phyloP scores from a whole-genome alignment of 2,329 filamentous ascomycete genomes.

The Dactylellina leptospora region DNA sequence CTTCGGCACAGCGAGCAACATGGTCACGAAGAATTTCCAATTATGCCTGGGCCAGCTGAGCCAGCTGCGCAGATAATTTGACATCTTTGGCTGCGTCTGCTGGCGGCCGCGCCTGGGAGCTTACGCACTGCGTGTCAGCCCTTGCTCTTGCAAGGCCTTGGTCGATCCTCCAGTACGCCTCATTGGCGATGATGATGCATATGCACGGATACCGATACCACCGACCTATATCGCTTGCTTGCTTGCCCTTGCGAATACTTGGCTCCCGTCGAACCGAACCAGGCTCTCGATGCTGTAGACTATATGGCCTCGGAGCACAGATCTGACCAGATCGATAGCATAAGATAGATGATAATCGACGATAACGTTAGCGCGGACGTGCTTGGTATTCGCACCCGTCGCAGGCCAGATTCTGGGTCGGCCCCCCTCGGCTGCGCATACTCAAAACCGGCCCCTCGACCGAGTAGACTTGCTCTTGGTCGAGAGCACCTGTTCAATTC shows the following conservation, averaged over 20 bases:
- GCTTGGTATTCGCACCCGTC: conserved; percentile 9
- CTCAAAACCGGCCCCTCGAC: neutral
- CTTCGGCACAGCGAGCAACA: no score
- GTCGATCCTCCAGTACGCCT: no score
- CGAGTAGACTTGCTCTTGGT: conserved; percentile 43
- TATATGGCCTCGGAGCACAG: no score
- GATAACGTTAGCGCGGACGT: neutral
- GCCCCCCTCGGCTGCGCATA: conserved; percentile 37
- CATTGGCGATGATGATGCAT: no score
- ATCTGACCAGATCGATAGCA: conserved; percentile 7
- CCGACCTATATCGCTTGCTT: no score
- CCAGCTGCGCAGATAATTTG: neutral
- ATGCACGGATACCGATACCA: no score
- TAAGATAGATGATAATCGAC: no score
- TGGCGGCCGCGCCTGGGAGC: conserved; percentile 20
- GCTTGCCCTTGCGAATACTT: neutral
- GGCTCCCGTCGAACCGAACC: no score
- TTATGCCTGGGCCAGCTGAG: neutral
- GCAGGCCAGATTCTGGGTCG: conserved; percentile 2
- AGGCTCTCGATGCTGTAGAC: no score
- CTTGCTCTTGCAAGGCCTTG: no score
- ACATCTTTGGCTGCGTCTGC: conserved; percentile 6
- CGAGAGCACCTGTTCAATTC: conserved; percentile 13
- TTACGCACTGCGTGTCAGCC: conserved; percentile 18
- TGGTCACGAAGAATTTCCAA: neutral